Base-by-base conservation (phyloP, 345 rosid genomes). In the Rhodomyrtus tomentosa region DNA sequence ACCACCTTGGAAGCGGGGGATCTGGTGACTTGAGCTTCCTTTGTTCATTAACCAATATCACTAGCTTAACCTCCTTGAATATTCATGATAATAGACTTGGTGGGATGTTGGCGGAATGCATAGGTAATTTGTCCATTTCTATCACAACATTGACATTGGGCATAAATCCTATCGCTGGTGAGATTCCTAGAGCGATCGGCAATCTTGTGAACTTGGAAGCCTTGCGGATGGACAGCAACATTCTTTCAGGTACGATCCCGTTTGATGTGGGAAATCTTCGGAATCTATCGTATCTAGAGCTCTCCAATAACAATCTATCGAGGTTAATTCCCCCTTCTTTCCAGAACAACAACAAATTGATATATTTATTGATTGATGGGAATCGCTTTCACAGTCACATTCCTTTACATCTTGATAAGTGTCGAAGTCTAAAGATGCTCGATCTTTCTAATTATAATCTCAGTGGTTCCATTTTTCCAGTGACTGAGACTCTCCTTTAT, bases 291-390 rank as follows among this genome's bases (percentile, higher is more conserved):
- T 1, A 0, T 2, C 4, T 86, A 27, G 25, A 7, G 0, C 9
- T 84, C 4, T 50, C 16, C 11, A 51, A 56, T 50, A 87, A 81
- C 81, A 48, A 45, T 5, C 50, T 89, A 14, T 48, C 88, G 0
- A 89, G 92, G 32, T 59, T 50, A 5, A 81, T 86, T 27, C 89
- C 89, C 51, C 27, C 83, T 15, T 89, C 83, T 5, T 20, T 90
- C 14, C 83, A 82, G 5, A 90, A 90, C 50, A 38, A 84, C 5
- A 84, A 86, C 14, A 16, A 48, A 18, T 49, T 86, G 50, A 80
- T 49, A 10, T 32, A 0, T 2, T 80, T 90, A 7, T 3, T 15
- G 48, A 40, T 87, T 24, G 81, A 42, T 9, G 25, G 45, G 10
- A 90, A 90, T 83, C 50, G 50, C 45, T 42, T 42, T 5, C 45